phyloP scores from a whole-genome alignment of 1,139 yeast genomes.

The Lodderomyces jiufengensis region DNA sequence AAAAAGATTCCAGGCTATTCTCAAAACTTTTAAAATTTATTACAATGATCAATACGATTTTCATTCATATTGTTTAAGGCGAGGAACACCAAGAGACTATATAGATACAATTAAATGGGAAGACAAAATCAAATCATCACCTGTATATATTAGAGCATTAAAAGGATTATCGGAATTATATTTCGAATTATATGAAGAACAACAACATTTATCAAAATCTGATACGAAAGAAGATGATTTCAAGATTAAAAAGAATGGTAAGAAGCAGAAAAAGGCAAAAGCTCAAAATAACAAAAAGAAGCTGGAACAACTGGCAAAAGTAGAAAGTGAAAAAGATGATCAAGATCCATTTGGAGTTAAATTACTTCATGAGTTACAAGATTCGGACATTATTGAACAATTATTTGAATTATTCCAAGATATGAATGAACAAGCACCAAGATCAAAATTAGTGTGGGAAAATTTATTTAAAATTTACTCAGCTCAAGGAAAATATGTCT shows the following conservation, averaged over 20 bases:
- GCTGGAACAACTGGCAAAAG: constrained; percentile 37
- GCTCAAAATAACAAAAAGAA: constrained; percentile 36
- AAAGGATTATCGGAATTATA: constrained; percentile 62
- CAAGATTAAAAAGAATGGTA: constrained; percentile 23
- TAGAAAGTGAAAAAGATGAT: constrained; percentile 44
- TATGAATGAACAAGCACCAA: constrained; percentile 33
- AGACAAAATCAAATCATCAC: constrained; percentile 64
- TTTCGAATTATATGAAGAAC: constrained; percentile 40
- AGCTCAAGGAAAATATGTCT: constrained; percentile 41
- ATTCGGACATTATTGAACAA: constrained; percentile 28
- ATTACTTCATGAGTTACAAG: constrained; percentile 26
- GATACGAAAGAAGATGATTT: constrained; percentile 18
- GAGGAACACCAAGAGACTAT: constrained; percentile 87
- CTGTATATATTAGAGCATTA: constrained; percentile 67
- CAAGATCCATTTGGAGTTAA: constrained; percentile 49
- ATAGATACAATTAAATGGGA: constrained; percentile 78
- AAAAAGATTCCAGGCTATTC: constrained; percentile 70
- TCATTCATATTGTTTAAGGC: constrained; percentile 88
- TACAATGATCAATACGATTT: constrained; percentile 87
- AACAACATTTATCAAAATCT: constrained; percentile 8
- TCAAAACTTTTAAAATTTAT: constrained; percentile 67
- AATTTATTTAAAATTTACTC: constrained; percentile 38
- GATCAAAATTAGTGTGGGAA: constrained; percentile 34
- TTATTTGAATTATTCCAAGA: constrained; percentile 30
- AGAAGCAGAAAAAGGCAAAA: constrained; percentile 33